phyloP scores from a whole-genome alignment of 169 alveolate genomes.

The Plasmodium vivax region DNA sequence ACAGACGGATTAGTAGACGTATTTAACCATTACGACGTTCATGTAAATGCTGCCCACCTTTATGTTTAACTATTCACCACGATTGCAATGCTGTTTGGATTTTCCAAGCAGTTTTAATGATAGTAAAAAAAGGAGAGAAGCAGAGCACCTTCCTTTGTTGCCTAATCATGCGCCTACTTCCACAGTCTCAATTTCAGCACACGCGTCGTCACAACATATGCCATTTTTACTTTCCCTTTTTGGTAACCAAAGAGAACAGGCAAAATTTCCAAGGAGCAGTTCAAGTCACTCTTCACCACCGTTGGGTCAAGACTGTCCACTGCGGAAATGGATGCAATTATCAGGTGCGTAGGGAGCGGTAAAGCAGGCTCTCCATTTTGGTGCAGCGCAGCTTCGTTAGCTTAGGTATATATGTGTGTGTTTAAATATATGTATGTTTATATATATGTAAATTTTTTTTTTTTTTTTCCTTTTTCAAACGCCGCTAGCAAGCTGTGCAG shows the following conservation, averaged over 20 bases:
- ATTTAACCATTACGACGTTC: conserved; percentile 20
- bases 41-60: conserved; percentile 3
- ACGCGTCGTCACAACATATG: background rate
- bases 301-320: conserved; percentile 51
- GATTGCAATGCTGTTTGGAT: background rate
- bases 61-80: background rate
- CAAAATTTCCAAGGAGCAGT: conserved; percentile 34
- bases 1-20: conserved; percentile 36
- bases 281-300: conserved; percentile 44
- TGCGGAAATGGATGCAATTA: conserved; percentile 46
- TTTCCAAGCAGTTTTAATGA: background rate
- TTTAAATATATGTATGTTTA: too few species aligned
- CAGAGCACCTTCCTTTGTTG: background rate
- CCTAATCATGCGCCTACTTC: background rate
- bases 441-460: background rate
- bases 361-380: background rate
- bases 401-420: background rate
- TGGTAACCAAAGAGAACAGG: conserved; percentile 42
- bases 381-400: background rate
- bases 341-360: background rate
- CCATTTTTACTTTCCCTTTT: background rate
- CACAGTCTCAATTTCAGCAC: background rate
- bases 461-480: background rate
- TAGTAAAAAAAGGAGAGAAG: background rate
- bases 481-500: conserved; percentile 23